Percentiles rank a stretch among this genome's conserved stretches.
These are phyloP conservation scores for Smallanthus sonchifolius DNA, from an alignment of 129 eudicot genomes.

Conservation along the genomic window DNA sequence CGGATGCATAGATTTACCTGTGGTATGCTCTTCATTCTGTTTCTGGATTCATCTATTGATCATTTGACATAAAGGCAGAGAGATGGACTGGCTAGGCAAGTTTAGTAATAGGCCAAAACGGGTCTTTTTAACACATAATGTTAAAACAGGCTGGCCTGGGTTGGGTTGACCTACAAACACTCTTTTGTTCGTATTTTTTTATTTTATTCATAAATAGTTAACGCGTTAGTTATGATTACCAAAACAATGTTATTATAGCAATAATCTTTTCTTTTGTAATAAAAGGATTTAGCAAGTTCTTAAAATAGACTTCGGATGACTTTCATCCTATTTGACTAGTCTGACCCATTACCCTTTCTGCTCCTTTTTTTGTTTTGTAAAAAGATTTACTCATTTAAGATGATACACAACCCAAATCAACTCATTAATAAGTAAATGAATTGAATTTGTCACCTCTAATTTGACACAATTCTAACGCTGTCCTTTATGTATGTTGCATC, in stretches of 20 bases:
- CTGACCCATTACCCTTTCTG: background rate
- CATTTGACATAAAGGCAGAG: background rate
- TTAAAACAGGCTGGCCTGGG: background rate
- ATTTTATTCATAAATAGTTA: background rate
- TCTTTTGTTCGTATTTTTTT: background rate
- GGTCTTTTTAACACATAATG: background rate
- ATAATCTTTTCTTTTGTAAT: no score
- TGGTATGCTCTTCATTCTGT: conserved; percentile 45
- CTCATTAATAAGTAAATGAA: background rate
- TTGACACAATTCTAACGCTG: background rate
- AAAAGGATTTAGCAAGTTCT: no score
- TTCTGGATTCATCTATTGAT: background rate
- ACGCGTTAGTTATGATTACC: background rate
- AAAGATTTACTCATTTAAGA: background rate
- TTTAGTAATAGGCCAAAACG: background rate
- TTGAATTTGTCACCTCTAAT: background rate
- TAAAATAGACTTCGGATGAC: background rate
- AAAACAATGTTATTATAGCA: background rate
- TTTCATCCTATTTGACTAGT: background rate
- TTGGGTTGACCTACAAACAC: background rate
- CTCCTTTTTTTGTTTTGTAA: background rate
- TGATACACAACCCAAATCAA: background rate
- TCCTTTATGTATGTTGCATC: background rate
- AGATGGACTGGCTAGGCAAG: background rate
- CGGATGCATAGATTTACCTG: conserved; percentile 79